Evolutionary conservation across 352 stramenopile genomes (phyloP), one percentile per base, ranked within the genome.

Genomic region (Phytophthora fragariae): DNA sequence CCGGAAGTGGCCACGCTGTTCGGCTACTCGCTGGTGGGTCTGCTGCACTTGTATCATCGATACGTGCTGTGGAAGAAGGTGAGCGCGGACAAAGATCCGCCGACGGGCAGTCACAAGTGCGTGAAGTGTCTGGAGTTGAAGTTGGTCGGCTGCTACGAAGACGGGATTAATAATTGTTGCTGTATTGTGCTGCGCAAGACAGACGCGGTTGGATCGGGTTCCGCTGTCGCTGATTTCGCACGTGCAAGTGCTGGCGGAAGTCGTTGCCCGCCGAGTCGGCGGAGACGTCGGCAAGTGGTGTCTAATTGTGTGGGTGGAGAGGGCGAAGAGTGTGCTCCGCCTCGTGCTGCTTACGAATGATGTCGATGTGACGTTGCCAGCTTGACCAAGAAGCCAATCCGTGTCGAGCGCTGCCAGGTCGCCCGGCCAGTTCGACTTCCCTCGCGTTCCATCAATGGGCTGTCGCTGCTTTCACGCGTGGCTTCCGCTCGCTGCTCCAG

Each of bases 31-130:
- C 64, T 95, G 37, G 86, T 92, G 55, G 88, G 88, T 0, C 60
- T 96, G 46, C 73, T 96, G 37, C 85, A 89, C 58, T 35, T 95
- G 66, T 94, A 92, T 68, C 89, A 96, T 61, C 86, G 95, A 82
- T 92, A 92, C 68, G 76, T 96, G 12, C 67, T 94, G 57, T 92
- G 86, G 82, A 92, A 92, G 77, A 76, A 81, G 15, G 58, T 73
- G 17, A 39, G 65, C 21, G 41, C 68, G 11, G 61, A 65, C 24
- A 19, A 46, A 24, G 71, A 78, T 41, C 72, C 73, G 0, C n/a
- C 55, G 3, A 81, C 62, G 2, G 57, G 58, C 7, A 53, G 62
- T 12, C 63, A 84, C 21, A 68, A 80, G 78, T 89, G 50, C 60
- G 31, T 62, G 60, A 8, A 14, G 9, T 12, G 15, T 53, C 1